Evolutionary conservation across 1,284 basidiomycete species (phyloP).

Genomic region (Cerrena zonata): DNA sequence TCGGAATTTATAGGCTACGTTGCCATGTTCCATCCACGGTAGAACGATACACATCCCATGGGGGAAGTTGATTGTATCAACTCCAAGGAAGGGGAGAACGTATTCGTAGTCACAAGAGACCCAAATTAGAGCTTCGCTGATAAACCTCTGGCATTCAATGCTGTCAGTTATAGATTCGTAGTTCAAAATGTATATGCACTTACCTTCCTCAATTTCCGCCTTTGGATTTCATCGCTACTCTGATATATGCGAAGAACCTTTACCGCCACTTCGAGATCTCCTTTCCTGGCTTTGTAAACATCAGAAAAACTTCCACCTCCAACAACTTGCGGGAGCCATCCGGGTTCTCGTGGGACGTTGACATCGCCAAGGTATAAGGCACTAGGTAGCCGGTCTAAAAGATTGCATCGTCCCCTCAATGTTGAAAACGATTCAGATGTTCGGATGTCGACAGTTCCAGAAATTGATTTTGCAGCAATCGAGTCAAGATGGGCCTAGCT

Average conservation of each 20-base stretch:
- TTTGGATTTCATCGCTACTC: background rate
- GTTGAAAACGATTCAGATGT: too few species aligned
- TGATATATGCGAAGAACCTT: background rate
- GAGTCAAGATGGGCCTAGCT: too few species aligned
- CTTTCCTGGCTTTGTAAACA: background rate
- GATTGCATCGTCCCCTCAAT: too few species aligned
- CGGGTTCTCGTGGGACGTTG: too few species aligned
- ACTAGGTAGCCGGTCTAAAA: too few species aligned
- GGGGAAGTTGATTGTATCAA: background rate
- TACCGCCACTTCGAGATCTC: background rate
- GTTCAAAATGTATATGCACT: too few species aligned
- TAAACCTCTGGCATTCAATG: background rate
- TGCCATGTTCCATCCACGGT: conserved; percentile 4
- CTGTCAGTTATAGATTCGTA: background rate
- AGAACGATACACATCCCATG: conserved; percentile 3
- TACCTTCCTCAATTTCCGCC: background rate
- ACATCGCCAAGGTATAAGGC: too few species aligned
- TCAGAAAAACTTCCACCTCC: background rate
- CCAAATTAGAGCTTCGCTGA: background rate
- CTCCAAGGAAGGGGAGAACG: conserved; percentile 6
- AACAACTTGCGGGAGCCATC: too few species aligned
- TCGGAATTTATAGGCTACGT: background rate
- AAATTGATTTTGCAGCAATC: too few species aligned
- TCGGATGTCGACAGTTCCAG: too few species aligned
- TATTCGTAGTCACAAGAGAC: background rate